Evolutionary conservation across 1,139 yeast species (phyloP), one percentile per base, ranked within the genome.

Genomic region (Debaryomyces sp.): DNA sequence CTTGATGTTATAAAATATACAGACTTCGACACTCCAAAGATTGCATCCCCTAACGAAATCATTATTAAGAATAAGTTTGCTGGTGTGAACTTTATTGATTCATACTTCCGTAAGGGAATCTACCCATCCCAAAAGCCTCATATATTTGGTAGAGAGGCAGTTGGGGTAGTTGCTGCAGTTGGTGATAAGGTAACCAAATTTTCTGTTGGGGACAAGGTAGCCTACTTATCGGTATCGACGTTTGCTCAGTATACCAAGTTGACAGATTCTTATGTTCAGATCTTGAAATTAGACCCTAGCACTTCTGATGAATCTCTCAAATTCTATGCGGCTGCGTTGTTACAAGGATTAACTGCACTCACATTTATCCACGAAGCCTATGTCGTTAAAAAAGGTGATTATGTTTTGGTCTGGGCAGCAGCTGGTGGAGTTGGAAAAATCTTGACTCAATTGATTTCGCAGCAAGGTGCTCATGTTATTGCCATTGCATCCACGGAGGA

Each of bases 381-480:
- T 63, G 61, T 72, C 3, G 88, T 90, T 32, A 62, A 87, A 61
- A 73, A 77, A 61, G 91, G 82, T 45, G 97, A 92, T 52, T 78
- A 67, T 55, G 78, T 87, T 37, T 73, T 91, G 46, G 84, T 89
- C 32, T 90, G 92, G 75, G 97, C 97, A 1, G 96, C 96, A 15
- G 96, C 97, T 7, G 97, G 97, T 44, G 97, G 97, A 49, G 94
- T 89, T 45, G 97, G 97, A 2, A 76, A 81, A 46, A 57, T 89
- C 13, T 67, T 89, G 47, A 75, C 77, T 40, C 97, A 90, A 67
- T 69, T 90, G 66, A 70, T 85, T 46, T 63, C 76, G 30, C 67
- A 67, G 24, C 73, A 73, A 45, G 96, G 96, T 23, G 97, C 90
- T 3, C 84, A 81, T 53, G 92, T 85, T 43, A 90, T 92, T 68